Conservation (phyloP, 1,284 basidiomycete genomes). For the Ustilago esculenta region DNA sequence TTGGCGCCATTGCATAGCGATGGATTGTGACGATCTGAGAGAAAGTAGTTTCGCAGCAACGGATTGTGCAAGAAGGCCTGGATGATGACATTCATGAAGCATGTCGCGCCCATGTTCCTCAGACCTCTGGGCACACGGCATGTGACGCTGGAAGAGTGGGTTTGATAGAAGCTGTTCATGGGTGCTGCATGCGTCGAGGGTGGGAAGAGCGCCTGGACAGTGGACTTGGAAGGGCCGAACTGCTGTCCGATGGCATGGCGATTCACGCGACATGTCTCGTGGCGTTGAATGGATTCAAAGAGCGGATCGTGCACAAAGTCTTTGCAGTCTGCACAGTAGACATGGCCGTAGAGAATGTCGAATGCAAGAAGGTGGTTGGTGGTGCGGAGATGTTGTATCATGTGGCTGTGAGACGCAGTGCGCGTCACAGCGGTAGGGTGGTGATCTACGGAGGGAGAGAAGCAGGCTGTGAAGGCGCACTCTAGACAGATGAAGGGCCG, state of each 20-base stretch:
- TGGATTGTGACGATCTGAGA: slow-evolving; percentile 83
- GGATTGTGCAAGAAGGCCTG: slow-evolving; percentile 95
- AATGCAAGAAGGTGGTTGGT: slow-evolving; percentile 43
- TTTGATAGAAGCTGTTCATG: slow-evolving; percentile 25
- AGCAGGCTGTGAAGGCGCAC: slow-evolving; percentile 59
- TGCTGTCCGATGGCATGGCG: slow-evolving; percentile 25
- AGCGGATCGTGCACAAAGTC: slow-evolving; percentile 60
- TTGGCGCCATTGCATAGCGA: slow-evolving; percentile 73
- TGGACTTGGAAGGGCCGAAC: slow-evolving; percentile 17
- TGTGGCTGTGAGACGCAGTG: slow-evolving; percentile 33
- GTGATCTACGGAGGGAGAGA: slow-evolving; percentile 40
- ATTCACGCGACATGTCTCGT: slow-evolving; percentile 36
- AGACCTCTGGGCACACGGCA: slow-evolving; percentile 80
- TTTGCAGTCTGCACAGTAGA: slow-evolving; percentile 61
- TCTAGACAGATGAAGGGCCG: slow-evolving; percentile 63
- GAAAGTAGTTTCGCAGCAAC: slow-evolving; percentile 86
- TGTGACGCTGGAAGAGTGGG: slow-evolving; percentile 20
- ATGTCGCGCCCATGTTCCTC: slow-evolving; percentile 92
- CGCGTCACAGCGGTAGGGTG: slow-evolving; percentile 14
- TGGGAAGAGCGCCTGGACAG: slow-evolving; percentile 21
- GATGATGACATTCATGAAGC: slow-evolving; percentile 90
- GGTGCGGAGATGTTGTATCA: slow-evolving; percentile 34
- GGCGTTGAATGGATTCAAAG: slow-evolving; percentile 44
- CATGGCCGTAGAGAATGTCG: slow-evolving; percentile 59
- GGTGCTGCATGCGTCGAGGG: neutral